phyloP scores from a whole-genome alignment of 1,139 yeast genomes.

The Wickerhamomyces sp. region DNA sequence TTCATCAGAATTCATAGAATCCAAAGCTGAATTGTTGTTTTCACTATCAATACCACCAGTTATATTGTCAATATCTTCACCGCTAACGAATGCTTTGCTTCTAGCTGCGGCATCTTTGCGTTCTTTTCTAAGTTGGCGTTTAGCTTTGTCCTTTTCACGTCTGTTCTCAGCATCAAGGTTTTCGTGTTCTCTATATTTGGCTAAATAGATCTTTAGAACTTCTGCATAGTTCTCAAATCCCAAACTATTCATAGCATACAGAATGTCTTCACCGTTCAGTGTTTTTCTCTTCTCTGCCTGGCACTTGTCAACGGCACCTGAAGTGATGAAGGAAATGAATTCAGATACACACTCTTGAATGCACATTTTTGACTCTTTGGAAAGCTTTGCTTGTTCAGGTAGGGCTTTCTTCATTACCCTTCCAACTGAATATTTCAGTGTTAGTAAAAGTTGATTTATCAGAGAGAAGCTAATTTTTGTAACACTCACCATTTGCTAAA shows the following conservation, averaged over 20 bases:
- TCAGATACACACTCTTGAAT: slow-evolving; percentile 90
- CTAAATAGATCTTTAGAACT: slow-evolving; percentile 60
- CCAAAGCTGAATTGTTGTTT: not conserved
- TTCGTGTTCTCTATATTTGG: slow-evolving; percentile 51
- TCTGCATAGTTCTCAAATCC: slow-evolving; percentile 74
- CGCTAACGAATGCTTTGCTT: not conserved
- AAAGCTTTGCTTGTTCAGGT: slow-evolving; percentile 76
- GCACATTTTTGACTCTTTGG: slow-evolving; percentile 86
- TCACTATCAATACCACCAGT: too few species aligned
- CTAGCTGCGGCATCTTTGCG: slow-evolving; percentile 1
- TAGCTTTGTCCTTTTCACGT: slow-evolving; percentile 19
- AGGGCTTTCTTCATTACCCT: slow-evolving; percentile 80
- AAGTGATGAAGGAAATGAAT: slow-evolving; percentile 70
- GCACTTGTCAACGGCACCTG: slow-evolving; percentile 66
- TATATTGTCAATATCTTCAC: not conserved
- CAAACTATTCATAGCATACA: slow-evolving; percentile 46
- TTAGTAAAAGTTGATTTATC: not conserved
- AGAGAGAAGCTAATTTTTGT: too few species aligned
- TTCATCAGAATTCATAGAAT: not conserved
- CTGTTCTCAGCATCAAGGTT: slow-evolving; percentile 20
- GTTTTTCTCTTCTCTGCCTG: slow-evolving; percentile 62
- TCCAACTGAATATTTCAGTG: slow-evolving; percentile 35
- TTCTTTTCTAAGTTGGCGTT: slow-evolving; percentile 19
- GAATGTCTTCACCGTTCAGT: slow-evolving; percentile 64
- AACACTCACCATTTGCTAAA: slow-evolving; percentile 51